Percentiles rank a stretch among this genome's conserved stretches.
phyloP scores from a whole-genome alignment of 139 green algal genomes.

The Tetraselmis striata region DNA sequence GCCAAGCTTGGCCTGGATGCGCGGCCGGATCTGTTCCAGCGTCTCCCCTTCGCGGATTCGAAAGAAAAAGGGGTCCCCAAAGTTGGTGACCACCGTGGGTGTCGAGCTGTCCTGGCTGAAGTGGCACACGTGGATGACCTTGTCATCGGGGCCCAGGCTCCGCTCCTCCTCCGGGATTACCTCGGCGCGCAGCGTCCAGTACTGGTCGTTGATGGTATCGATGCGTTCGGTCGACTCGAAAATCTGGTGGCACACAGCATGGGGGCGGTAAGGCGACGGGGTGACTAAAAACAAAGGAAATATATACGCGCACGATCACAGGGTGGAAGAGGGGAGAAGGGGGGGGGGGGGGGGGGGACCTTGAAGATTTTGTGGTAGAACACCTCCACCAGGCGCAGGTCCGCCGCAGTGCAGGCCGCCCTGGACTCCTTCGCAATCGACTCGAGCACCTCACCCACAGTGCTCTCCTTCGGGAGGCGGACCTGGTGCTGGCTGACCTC shows the following conservation, averaged over 20 bases:
- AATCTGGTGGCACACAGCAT: slow-evolving; percentile 30
- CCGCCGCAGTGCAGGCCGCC: not conserved
- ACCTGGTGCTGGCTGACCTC: slow-evolving; percentile 63
- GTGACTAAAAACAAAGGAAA: not conserved
- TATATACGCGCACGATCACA: too few relatives aligned
- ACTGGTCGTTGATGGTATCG: slow-evolving; percentile 61
- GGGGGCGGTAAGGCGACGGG: not conserved
- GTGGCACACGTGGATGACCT: slow-evolving; percentile 61
- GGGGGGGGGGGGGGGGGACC: too few relatives aligned
- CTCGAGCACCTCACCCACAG: slow-evolving; percentile 62
- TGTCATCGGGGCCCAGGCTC: slow-evolving; percentile 22
- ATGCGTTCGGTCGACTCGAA: slow-evolving; percentile 44
- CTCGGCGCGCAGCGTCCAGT: slow-evolving; percentile 71
- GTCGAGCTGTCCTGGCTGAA: slow-evolving; percentile 25
- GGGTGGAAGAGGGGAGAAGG: not conserved
- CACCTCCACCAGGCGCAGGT: slow-evolving; percentile 81
- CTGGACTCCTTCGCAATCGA: slow-evolving; percentile 47
- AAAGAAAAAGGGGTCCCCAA: slow-evolving; percentile 88
- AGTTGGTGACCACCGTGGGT: slow-evolving; percentile 30
- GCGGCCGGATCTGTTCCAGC: slow-evolving; percentile 48
- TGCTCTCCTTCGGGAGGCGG: slow-evolving; percentile 49
- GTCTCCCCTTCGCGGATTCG: slow-evolving; percentile 63
- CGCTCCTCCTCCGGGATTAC: slow-evolving; percentile 66
- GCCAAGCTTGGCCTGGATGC: slow-evolving; percentile 65
- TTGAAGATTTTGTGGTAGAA: slow-evolving; percentile 73